These are phyloP conservation scores for Holtermannia corniformis DNA, from an alignment of 768 basidiomycete genomes.

Conservation along the genomic window DNA sequence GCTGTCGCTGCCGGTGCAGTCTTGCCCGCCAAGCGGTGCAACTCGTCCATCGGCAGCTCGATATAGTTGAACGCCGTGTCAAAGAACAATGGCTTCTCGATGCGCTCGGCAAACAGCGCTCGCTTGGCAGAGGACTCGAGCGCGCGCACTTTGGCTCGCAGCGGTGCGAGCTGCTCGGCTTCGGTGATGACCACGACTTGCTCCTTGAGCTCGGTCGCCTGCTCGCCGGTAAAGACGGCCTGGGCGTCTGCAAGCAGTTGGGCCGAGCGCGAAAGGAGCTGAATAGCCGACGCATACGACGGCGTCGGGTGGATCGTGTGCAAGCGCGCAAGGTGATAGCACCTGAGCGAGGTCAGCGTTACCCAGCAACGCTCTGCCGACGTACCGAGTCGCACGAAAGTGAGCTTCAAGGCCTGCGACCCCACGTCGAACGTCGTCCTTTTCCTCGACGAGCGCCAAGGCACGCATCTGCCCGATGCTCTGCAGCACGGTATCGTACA, in stretches of 20 bases:
- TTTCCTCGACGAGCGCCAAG: constrained; percentile 77
- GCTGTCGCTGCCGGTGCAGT: constrained; percentile 44
- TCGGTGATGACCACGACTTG: constrained; percentile 11
- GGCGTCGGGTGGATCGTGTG: constrained; percentile 46
- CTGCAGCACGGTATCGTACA: constrained; percentile 72
- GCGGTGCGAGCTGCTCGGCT: constrained; percentile 5
- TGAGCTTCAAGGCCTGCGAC: constrained; percentile 67
- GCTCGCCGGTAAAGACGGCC: constrained; percentile 11
- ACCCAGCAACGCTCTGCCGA: background rate
- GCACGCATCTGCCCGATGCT: constrained; percentile 73
- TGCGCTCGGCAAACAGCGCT: constrained; percentile 39
- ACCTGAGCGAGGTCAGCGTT: constrained; percentile 45
- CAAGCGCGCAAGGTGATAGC: constrained; percentile 64
- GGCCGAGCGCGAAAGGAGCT: constrained; percentile 20
- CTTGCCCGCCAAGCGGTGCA: constrained; percentile 59
- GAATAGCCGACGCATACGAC: constrained; percentile 30
- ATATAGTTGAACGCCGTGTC: constrained; percentile 91
- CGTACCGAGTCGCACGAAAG: constrained; percentile 64
- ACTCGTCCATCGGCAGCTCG: constrained; percentile 68
- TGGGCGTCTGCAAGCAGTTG: constrained; percentile 15
- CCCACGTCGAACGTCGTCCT: constrained; percentile 66
- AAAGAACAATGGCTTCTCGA: constrained; percentile 84
- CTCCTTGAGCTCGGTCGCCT: constrained; percentile 16
- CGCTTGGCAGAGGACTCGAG: constrained; percentile 32
- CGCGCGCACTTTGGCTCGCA: constrained; percentile 8